Base-by-base conservation (phyloP, 164 flowering plant species). In the Tinospora cordifolia region DNA sequence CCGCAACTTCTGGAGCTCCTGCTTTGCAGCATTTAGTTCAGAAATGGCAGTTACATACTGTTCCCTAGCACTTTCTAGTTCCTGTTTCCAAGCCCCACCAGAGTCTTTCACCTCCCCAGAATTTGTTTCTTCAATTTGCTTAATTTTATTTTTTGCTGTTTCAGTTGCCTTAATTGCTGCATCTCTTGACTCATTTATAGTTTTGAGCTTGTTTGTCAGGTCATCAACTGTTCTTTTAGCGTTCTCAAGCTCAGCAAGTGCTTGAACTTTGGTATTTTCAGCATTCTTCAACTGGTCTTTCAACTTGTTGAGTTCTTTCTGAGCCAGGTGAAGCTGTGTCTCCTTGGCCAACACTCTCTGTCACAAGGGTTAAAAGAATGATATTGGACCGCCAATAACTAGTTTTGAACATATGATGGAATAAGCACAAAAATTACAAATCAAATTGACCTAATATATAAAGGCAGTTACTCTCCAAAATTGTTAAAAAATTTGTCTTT, bases 321-420 rank as follows among this genome's bases (percentile, higher is more conserved):
- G 83, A 7, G 87, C 88, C 81, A 91, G 74, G 75, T 87, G 98
- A 71, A 91, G 87, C 69, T 88, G 87, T 21, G 90, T 86, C 78
- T 91, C 97, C 81, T 92, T 90, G 46, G 86, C 91, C 81, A 86
- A 75, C 21, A 86, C 84, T 72, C 87, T 85, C 99, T 94, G 86
- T 62, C 63, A 74, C 14, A 69, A 44, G 62, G 11, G 36, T 15
- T 57, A 41, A 3, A 67, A 66, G 40, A 24, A 21, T 13, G 25
- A 54, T 54, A 19, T 21, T 24, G 7, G n/a, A 54, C 60, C 21
- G 2, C 7, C 36, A 30, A 36, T 21, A 15, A 41, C 64, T 22
- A 13, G 39, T 14, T 27, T 62, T 26, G 39, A 22, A 6, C 6
- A 71, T 38, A 14, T 68, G 62, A 66, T 58, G 26, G 24, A 66